Evolutionary conservation across 345 rosid genomes (phyloP).

Genomic region (Linum usitatissimum): DNA sequence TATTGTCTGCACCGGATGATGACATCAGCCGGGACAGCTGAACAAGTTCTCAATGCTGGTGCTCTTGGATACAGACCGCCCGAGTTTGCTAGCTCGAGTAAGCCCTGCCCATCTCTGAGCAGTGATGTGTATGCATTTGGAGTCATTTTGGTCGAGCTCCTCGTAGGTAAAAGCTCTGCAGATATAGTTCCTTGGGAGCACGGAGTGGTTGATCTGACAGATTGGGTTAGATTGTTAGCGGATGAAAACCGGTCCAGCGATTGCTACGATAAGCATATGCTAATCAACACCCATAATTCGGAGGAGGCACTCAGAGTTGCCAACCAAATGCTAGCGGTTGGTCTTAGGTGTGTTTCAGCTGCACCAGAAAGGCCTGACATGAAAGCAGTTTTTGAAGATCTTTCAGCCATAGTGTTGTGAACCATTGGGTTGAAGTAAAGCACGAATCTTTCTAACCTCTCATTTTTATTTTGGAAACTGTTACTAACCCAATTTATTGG

Average conservation of each 20-base stretch:
- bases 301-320: slow-evolving; percentile 28
- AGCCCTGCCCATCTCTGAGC: slow-evolving; percentile 78
- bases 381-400: slow-evolving; percentile 49
- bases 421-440: background rate
- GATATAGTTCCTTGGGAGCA: slow-evolving; percentile 52
- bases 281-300: slow-evolving; percentile 11
- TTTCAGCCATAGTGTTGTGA: slow-evolving; percentile 22
- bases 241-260: slow-evolving; percentile 37
- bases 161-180: slow-evolving; percentile 56
- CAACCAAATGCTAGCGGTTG: slow-evolving; percentile 45
- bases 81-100: slow-evolving; percentile 72
- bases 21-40: slow-evolving; percentile 72
- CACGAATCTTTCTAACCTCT: background rate
- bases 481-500: background rate
- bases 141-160: slow-evolving; percentile 60
- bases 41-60: slow-evolving; percentile 79
- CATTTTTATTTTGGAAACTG: background rate
- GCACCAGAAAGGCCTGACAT: slow-evolving; percentile 84
- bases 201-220: slow-evolving; percentile 64
- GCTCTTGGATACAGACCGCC: slow-evolving; percentile 87
- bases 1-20: slow-evolving; percentile 77
- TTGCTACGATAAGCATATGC: slow-evolving; percentile 52
- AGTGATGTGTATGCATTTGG: slow-evolving; percentile 87
- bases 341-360: slow-evolving; percentile 57
- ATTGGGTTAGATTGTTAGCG: slow-evolving; percentile 60